Evolutionary conservation across 2,329 filamentous ascomycete genomes (phyloP), one percentile per base, ranked within the genome.

Genomic region (Sporothrix brasiliensis): DNA sequence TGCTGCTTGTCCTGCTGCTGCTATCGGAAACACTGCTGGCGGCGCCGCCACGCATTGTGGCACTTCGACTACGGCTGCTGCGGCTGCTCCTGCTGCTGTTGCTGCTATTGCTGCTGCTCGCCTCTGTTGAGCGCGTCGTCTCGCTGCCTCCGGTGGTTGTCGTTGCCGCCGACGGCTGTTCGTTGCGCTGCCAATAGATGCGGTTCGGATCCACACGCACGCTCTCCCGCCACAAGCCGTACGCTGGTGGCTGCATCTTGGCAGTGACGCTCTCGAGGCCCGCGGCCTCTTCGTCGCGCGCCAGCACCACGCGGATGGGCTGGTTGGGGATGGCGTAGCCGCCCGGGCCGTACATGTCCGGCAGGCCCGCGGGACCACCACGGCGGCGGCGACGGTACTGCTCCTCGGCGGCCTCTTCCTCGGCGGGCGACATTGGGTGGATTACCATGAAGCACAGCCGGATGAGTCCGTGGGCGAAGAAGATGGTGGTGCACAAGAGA

Each of bases 121-220:
- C 44, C 14, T 65, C 58, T 13, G 39, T 11, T 9, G 58, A 27
- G n/a, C 58, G 58, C 3, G 39, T 47, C 13, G 58, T 9, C 21
- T 63, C 58, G n/a, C 34, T 61, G 11, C n/a, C 24, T 3, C 56
- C 56, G 11, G 19, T 24, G 11, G 39, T 27, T 1, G 30, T 39
- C 16, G 30, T 39, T 3, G 44, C 71, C 24, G 68, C 65, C 34
- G 52, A 66, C 49, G 78, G 77, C 3, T 78, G 77, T 24, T 84
- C 82, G 74, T 89, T 91, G 50, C 90, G 87, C 78, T 91, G 89
- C 92, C 92, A 96, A 77, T 91, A 93, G 34, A 97, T 83, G 16
- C 92, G 83, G 76, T 94, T 88, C 1, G 93, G 93, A 76, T 97
- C 91, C 44, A 93, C 90, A 63, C 92, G 86, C 87, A 95, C 92